These are phyloP conservation scores for Aspergillus persii DNA, from an alignment of 2,329 filamentous ascomycete species.

Conservation along the genomic window DNA sequence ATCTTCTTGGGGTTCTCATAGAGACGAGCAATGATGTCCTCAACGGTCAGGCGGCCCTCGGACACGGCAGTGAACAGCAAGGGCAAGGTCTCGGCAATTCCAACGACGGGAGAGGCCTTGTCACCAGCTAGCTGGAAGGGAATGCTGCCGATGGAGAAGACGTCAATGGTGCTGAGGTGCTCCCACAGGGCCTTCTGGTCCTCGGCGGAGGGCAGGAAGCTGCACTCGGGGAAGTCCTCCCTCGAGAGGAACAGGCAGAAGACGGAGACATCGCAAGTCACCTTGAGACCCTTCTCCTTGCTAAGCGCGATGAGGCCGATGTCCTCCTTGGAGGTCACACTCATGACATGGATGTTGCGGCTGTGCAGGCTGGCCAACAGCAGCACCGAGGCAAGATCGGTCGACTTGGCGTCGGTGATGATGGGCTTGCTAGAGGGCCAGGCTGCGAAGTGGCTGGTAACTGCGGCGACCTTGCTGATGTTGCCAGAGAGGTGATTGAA, in stretches of 20 bases:
- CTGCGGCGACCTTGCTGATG: constrained; percentile 78
- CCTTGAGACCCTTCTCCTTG: constrained; percentile 77
- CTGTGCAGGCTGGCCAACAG: constrained; percentile 74
- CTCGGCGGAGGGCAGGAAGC: constrained; percentile 61
- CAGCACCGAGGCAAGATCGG: constrained; percentile 76
- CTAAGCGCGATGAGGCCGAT: constrained; percentile 73
- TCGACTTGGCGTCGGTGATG: constrained; percentile 76
- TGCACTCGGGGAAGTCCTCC: constrained; percentile 66
- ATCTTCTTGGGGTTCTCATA: constrained; percentile 79
- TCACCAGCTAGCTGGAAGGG: constrained; percentile 70
- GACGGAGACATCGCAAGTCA: constrained; percentile 79
- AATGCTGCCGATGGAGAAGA: constrained; percentile 75
- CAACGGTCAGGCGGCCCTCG: constrained; percentile 69
- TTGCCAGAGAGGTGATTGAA: constrained; percentile 80
- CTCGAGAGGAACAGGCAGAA: constrained; percentile 74
- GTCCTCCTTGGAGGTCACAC: constrained; percentile 77
- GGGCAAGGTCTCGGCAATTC: constrained; percentile 71
- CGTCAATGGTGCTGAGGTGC: constrained; percentile 69
- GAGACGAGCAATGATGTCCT: constrained; percentile 68
- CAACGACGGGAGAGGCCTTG: constrained; percentile 59
- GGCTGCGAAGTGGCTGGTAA: constrained; percentile 73
- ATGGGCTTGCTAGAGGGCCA: constrained; percentile 79
- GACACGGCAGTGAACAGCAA: constrained; percentile 73
- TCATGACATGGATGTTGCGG: constrained; percentile 75
- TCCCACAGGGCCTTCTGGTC: constrained; percentile 76